phyloP scores from a whole-genome alignment of 306 rosid genomes.

The Rosa rugosa region DNA sequence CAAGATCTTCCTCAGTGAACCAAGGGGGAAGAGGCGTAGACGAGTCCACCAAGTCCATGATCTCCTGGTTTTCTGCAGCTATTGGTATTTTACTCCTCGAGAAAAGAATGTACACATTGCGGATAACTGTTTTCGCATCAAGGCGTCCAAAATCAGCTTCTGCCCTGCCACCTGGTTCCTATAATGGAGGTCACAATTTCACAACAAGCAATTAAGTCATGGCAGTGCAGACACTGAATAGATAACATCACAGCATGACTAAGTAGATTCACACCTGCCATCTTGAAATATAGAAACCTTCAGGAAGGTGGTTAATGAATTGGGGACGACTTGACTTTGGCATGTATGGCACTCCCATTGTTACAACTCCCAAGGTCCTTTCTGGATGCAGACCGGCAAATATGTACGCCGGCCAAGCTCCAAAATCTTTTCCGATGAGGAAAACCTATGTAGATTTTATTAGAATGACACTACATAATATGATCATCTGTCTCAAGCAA shows the following conservation, averaged over 20 bases:
- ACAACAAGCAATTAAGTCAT: background rate
- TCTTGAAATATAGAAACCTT: constrained; percentile 78
- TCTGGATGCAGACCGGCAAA: constrained; percentile 61
- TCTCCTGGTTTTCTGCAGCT: constrained; percentile 70
- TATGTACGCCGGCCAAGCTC: constrained; percentile 47
- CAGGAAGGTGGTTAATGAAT: constrained; percentile 33
- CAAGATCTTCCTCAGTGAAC: constrained; percentile 76
- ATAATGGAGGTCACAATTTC: background rate
- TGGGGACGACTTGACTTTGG: constrained; percentile 36
- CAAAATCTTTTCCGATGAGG: constrained; percentile 77
- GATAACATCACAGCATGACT: background rate
- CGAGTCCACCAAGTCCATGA: constrained; percentile 78
- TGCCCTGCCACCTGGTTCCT: constrained; percentile 71
- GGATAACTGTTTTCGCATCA: constrained; percentile 62
- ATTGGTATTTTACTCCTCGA: constrained; percentile 65
- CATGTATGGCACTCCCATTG: constrained; percentile 60
- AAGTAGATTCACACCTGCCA: constrained; percentile 49
- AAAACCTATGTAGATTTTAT: constrained; percentile 40
- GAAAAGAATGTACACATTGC: constrained; percentile 70
- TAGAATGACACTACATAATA: background rate
- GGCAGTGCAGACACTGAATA: too few relatives aligned
- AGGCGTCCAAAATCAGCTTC: constrained; percentile 86
- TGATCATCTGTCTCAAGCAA: background rate
- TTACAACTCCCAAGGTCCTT: constrained; percentile 64
- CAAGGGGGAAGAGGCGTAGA: constrained; percentile 74